Conservation (phyloP, 345 rosid species). For the Eucalyptus camaldulensis region DNA sequence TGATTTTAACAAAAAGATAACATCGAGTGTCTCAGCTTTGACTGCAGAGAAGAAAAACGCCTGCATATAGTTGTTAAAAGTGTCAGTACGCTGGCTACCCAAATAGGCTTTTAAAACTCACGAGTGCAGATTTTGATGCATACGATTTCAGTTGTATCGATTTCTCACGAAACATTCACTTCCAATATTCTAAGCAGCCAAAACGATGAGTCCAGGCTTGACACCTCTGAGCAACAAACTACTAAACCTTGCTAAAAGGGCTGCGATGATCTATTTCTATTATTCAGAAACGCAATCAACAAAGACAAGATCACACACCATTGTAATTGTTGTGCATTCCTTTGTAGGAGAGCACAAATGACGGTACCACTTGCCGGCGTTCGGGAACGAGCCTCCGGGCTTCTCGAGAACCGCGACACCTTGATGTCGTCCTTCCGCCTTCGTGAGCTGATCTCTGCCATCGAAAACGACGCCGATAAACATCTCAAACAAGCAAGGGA, state of each 20-base stretch:
- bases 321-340: slow-evolving; percentile 13
- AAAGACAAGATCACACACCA: slow-evolving; percentile 24
- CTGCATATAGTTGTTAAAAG: neutral
- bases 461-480: neutral
- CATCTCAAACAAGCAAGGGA: neutral
- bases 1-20: neutral
- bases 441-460: slow-evolving; percentile 34
- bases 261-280: neutral
- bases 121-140: neutral
- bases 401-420: slow-evolving; percentile 54
- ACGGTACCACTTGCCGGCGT: slow-evolving; percentile 72
- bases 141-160: neutral
- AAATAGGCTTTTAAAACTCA: neutral
- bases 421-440: slow-evolving; percentile 43
- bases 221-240: neutral
- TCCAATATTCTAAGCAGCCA: neutral
- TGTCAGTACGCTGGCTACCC: neutral
- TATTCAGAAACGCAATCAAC: neutral
- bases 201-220: neutral
- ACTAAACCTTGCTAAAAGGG: neutral
- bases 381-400: slow-evolving; percentile 54
- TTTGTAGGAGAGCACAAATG: slow-evolving; percentile 3
- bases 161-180: neutral
- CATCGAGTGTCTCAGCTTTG: neutral
- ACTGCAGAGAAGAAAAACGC: neutral